Percentiles rank a stretch among this genome's conserved stretches.
Evolutionary conservation across 352 stramenopile species (phyloP).

Genomic region (Phytopythium aichiense): DNA sequence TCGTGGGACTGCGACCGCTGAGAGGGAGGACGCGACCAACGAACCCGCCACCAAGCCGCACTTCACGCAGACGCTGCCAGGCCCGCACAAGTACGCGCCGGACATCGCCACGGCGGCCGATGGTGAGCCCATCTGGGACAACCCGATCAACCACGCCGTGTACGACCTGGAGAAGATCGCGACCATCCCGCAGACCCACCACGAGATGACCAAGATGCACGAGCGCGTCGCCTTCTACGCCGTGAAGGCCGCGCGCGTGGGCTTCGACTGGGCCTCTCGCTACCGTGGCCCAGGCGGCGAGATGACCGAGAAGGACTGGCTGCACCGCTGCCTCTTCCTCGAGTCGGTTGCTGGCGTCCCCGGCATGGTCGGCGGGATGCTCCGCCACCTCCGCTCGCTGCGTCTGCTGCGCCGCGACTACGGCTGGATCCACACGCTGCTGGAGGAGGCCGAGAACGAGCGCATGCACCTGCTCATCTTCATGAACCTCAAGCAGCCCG

Average conservation of each 20-base stretch:
- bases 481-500: conserved; percentile 84
- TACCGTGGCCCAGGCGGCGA: conserved; percentile 43
- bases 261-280: conserved; percentile 43
- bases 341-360: conserved; percentile 72
- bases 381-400: conserved; percentile 75
- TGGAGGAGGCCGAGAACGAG: conserved; percentile 93
- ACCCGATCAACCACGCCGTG: conserved; percentile 33
- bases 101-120: background rate
- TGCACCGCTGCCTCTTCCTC: conserved; percentile 70
- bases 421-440: conserved; percentile 87
- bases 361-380: conserved; percentile 69
- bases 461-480: conserved; percentile 92
- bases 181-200: conserved; percentile 28
- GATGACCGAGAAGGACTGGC: conserved; percentile 63
- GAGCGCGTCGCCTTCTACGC: conserved; percentile 31
- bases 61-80: conserved; percentile 7
- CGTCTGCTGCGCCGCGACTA: conserved; percentile 79
- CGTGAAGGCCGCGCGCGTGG: conserved; percentile 34
- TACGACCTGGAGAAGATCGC: conserved; percentile 38
- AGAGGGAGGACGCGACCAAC: conserved; percentile 10
- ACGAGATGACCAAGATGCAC: conserved; percentile 28
- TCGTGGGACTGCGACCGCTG: background rate
- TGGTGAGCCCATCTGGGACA: conserved; percentile 22
- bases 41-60: conserved; percentile 5
- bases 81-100: conserved; percentile 2